Conservation (phyloP, 1,284 basidiomycete species). For the Trametes pubescens region DNA sequence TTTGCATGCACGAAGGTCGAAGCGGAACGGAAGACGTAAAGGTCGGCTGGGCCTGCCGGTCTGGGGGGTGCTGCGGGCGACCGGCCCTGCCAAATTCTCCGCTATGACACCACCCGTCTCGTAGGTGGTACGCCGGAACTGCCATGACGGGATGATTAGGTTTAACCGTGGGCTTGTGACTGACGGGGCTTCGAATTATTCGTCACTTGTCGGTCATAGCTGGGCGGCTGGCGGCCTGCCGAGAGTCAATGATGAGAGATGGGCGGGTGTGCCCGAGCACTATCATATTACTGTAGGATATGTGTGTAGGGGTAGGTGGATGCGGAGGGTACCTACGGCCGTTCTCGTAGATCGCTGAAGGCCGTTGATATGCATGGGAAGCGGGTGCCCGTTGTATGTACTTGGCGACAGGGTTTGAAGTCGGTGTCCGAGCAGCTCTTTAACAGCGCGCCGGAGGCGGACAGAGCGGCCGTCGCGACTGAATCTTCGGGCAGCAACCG, state of each 20-base stretch:
- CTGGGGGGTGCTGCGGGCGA: constrained; percentile 3
- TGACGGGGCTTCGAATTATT: constrained; percentile 1
- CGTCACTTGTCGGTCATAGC: neutral
- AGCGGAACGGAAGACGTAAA: constrained; percentile 8
- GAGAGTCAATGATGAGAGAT: neutral
- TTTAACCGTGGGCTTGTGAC: constrained; percentile 8
- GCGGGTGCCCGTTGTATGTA: neutral
- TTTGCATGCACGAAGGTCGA: no score
- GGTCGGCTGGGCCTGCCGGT: neutral
- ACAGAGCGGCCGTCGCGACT: neutral
- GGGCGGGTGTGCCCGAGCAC: neutral
- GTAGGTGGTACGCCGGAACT: constrained; percentile 4
- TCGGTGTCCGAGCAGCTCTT: neutral
- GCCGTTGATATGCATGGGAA: neutral
- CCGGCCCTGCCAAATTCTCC: constrained; percentile 7
- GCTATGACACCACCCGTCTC: constrained; percentile 1
- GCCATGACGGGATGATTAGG: neutral
- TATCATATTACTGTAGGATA: neutral
- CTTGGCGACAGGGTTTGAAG: neutral
- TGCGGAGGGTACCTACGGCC: neutral
- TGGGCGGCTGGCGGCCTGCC: neutral
- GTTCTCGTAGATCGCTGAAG: neutral
- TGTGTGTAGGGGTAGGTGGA: neutral
- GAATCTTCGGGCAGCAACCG: neutral
- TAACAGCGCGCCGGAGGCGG: neutral